A percentile compares a stretch with the other conserved stretches of the same genome.
phyloP scores from a whole-genome alignment of 2,329 filamentous ascomycete species.

The Venturia pyrina region DNA sequence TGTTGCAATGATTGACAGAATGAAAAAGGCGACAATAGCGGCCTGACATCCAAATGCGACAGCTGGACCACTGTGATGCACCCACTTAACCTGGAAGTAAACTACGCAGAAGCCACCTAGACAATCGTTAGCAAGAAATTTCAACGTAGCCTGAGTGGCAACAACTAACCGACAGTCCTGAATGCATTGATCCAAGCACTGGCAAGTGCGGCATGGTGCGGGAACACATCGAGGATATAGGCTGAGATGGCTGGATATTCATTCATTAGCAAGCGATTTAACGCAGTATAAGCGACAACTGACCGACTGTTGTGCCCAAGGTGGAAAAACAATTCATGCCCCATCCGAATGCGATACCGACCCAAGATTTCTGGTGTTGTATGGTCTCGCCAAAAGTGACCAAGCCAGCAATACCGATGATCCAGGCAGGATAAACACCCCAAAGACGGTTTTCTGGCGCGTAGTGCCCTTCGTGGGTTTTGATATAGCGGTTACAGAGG shows the following conservation, averaged over 20 bases:
- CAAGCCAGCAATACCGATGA: conserved; percentile 24
- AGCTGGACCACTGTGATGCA: conserved; percentile 20
- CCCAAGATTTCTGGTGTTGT: conserved; percentile 24
- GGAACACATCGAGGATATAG: conserved; percentile 26
- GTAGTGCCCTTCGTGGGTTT: conserved; percentile 21
- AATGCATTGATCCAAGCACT: conserved; percentile 26
- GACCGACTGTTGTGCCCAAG: conserved; percentile 21
- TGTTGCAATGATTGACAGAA: conserved; percentile 19
- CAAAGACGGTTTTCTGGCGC: conserved; percentile 24
- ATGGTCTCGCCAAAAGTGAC: conserved; percentile 25
- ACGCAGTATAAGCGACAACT: too few species aligned
- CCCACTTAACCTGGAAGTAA: conserved; percentile 28
- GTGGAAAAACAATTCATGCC: conserved; percentile 26
- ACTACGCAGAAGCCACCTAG: conserved; percentile 24
- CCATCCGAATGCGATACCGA: conserved; percentile 25
- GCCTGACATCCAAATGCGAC: conserved; percentile 27
- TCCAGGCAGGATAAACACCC: conserved; percentile 23
- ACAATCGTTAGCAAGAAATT: background rate
- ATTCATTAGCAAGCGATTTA: too few species aligned
- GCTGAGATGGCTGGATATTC: conserved; percentile 21
- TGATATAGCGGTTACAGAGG: conserved; percentile 23
- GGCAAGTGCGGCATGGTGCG: conserved; percentile 23
- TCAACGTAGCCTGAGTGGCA: too few species aligned
- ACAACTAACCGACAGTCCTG: conserved; percentile 15
- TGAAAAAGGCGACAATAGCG: conserved; percentile 23